Conservation (phyloP, 1,284 basidiomycete species). For the Ustilago curta region DNA sequence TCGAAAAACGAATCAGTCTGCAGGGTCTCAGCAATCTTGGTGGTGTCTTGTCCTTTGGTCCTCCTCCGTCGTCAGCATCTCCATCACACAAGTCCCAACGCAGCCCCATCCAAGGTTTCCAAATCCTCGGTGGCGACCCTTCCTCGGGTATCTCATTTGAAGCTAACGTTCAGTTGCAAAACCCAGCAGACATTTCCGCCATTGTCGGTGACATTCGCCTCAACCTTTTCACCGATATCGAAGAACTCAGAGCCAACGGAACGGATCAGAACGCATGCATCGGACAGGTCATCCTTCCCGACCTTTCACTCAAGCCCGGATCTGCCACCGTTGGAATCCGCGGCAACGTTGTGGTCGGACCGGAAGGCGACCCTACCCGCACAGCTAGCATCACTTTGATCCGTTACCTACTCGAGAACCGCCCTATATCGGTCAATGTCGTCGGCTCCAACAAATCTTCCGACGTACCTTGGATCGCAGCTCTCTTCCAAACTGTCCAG, state of each 20-base stretch:
- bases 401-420: slow-evolving; percentile 52
- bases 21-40: slow-evolving; percentile 48
- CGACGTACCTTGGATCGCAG: slow-evolving; percentile 44
- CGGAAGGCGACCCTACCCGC: slow-evolving; percentile 14
- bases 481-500: slow-evolving; percentile 27
- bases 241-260: slow-evolving; percentile 24
- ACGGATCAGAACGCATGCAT: slow-evolving; percentile 29
- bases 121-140: slow-evolving; percentile 47
- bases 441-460: slow-evolving; percentile 37
- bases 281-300: slow-evolving; percentile 31
- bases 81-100: slow-evolving; percentile 4
- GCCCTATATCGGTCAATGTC: slow-evolving; percentile 32
- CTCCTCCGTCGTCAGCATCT: slow-evolving; percentile 2
- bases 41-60: slow-evolving; percentile 36
- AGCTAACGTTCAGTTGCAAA: slow-evolving; percentile 43
- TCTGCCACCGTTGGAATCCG: slow-evolving; percentile 7
- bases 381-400: slow-evolving; percentile 37
- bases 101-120: slow-evolving; percentile 35
- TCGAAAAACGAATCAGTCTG: slow-evolving; percentile 49
- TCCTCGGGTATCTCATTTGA: slow-evolving; percentile 42
- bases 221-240: slow-evolving; percentile 32
- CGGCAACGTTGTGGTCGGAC: slow-evolving; percentile 27
- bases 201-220: slow-evolving; percentile 30
- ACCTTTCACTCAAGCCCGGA: slow-evolving; percentile 34
- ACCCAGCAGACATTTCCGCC: slow-evolving; percentile 38